A percentile compares a stretch with the other conserved stretches of the same genome.
Conservation (phyloP, 768 basidiomycete species). For the Naganishia vaughanmartiniae region DNA sequence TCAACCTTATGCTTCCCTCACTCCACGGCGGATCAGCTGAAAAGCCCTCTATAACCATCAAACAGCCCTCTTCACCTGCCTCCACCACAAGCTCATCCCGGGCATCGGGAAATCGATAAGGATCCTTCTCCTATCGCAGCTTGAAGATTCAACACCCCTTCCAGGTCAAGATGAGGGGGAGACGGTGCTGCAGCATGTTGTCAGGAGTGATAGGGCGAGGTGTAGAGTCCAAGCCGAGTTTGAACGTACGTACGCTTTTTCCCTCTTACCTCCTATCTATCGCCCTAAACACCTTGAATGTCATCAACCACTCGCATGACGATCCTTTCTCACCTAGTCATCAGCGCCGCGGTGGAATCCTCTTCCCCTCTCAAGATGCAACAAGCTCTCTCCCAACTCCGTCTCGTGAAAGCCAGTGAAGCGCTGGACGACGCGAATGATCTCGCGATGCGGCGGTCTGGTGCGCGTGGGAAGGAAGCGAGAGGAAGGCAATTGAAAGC, state of each 20-base stretch:
- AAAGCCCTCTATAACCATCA: constrained; percentile 8
- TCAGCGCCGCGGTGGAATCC: neutral
- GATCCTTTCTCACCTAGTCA: neutral
- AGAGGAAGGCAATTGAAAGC: constrained; percentile 54
- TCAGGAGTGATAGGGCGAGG: constrained; percentile 55
- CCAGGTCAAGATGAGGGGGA: constrained; percentile 35
- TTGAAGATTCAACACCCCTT: constrained; percentile 33
- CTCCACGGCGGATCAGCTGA: constrained; percentile 28
- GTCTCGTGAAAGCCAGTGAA: constrained; percentile 29
- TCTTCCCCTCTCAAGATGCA: neutral
- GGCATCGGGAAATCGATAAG: constrained; percentile 56
- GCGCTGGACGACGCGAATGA: constrained; percentile 53
- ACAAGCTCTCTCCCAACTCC: neutral
- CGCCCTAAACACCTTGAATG: neutral
- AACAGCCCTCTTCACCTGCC: constrained; percentile 54
- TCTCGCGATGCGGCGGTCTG: constrained; percentile 59
- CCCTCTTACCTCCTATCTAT: neutral
- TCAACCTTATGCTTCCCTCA: neutral
- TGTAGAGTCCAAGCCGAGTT: constrained; percentile 47
- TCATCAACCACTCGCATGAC: neutral
- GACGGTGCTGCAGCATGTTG: constrained; percentile 55
- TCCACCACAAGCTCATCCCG: constrained; percentile 57
- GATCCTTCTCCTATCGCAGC: constrained; percentile 57
- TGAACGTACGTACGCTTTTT: constrained; percentile 34
- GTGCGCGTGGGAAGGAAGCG: constrained; percentile 61